phyloP scores from a whole-genome alignment of 306 rosid species.

The Lotus japonicus region DNA sequence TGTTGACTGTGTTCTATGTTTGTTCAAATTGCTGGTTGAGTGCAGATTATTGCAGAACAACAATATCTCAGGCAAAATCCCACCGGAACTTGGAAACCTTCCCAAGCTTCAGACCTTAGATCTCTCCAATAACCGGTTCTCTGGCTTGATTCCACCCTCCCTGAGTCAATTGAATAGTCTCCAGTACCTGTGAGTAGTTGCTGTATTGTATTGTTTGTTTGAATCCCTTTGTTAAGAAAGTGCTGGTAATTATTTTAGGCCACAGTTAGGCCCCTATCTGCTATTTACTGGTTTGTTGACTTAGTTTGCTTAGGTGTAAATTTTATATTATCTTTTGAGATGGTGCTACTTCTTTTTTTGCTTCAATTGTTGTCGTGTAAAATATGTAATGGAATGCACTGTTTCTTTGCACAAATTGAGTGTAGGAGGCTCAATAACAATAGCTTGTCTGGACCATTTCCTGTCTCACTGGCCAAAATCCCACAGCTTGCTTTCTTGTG shows the following conservation, averaged over 20 bases:
- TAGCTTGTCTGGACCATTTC: slow-evolving; percentile 85
- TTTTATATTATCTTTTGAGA: background rate
- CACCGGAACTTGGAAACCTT: slow-evolving; percentile 65
- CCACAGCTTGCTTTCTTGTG: slow-evolving; percentile 96
- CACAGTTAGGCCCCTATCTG: background rate
- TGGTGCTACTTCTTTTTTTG: background rate
- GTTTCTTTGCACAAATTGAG: slow-evolving; percentile 36
- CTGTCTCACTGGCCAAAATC: slow-evolving; percentile 60
- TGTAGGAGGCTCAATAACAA: slow-evolving; percentile 94
- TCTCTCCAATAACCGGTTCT: slow-evolving; percentile 76
- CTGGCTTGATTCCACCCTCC: slow-evolving; percentile 58
- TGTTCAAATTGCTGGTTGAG: slow-evolving; percentile 6
- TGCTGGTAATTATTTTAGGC: slow-evolving; percentile 16
- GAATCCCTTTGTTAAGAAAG: slow-evolving; percentile 2
- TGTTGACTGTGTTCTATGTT: background rate
- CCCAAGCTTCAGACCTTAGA: slow-evolving; percentile 77
- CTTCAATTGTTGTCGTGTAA: background rate
- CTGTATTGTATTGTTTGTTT: background rate
- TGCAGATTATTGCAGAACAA: slow-evolving; percentile 81
- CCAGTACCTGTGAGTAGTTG: slow-evolving; percentile 60
- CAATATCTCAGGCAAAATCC: slow-evolving; percentile 76
- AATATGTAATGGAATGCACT: background rate
- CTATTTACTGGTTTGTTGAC: background rate
- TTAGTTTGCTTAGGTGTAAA: background rate
- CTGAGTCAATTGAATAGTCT: slow-evolving; percentile 59